A percentile compares a stretch with the other conserved stretches of the same genome.
Conservation (phyloP, 169 alveolate species). For the Prorocentrum cordatum region DNA sequence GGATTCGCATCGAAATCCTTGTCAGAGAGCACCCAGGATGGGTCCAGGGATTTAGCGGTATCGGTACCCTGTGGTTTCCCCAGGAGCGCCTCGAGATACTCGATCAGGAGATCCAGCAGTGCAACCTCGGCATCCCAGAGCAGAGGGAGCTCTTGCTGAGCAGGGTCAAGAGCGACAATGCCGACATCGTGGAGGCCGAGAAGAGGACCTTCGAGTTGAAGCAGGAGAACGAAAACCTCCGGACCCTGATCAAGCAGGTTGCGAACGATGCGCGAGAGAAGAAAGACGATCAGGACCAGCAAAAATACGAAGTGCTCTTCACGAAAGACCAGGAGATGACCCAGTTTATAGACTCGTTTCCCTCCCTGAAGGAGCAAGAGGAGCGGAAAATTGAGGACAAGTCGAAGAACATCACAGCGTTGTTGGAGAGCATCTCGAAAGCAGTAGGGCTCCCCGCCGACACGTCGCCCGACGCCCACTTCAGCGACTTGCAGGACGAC, state of each 20-base stretch:
- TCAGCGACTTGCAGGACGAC: constrained; percentile 33
- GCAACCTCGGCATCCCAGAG: constrained; percentile 80
- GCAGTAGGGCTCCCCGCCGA: too few relatives aligned
- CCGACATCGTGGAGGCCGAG: constrained; percentile 54
- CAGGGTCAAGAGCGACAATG: constrained; percentile 72
- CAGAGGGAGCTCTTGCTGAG: constrained; percentile 81
- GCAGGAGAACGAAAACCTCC: constrained; percentile 31
- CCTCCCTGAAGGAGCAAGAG: constrained; percentile 44
- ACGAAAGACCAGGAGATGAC: constrained; percentile 67
- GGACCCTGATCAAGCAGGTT: constrained; percentile 31
- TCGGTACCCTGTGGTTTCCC: too few relatives aligned
- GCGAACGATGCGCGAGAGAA: too few relatives aligned
- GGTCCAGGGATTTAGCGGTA: too few relatives aligned
- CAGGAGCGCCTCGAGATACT: too few relatives aligned
- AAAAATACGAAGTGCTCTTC: constrained; percentile 63
- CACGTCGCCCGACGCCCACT: constrained; percentile 41
- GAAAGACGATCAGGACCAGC: constrained; percentile 53
- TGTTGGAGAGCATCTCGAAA: too few relatives aligned
- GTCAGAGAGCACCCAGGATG: too few relatives aligned
- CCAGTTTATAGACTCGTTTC: constrained; percentile 26
- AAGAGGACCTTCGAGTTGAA: constrained; percentile 36
- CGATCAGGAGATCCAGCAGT: constrained; percentile 52
- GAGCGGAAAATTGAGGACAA: constrained; percentile 30
- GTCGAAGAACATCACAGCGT: too few relatives aligned
- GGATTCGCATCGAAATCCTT: too few relatives aligned